Evolutionary conservation across 1,139 yeast genomes (phyloP).

Genomic region (Taphrina wiesneri): DNA sequence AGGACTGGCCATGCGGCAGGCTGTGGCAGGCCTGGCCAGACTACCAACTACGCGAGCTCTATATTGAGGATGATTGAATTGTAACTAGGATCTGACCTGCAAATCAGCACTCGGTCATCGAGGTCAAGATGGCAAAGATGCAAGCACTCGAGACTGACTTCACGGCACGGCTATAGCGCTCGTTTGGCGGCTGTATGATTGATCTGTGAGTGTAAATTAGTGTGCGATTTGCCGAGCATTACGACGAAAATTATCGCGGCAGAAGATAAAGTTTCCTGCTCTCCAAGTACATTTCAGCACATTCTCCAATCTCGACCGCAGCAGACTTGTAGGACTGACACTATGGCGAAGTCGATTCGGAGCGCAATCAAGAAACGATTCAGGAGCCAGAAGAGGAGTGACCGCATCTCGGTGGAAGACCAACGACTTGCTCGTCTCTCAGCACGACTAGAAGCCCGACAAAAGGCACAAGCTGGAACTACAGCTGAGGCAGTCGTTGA

Average conservation of each 20-base stretch:
- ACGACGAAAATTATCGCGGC: neutral
- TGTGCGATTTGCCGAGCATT: neutral
- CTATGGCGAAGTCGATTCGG: conserved; percentile 33
- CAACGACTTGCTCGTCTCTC: conserved; percentile 28
- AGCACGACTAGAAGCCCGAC: conserved; percentile 20
- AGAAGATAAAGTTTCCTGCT: conserved; percentile 4
- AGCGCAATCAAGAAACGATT: conserved; percentile 31
- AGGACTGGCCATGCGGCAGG: conserved; percentile 28
- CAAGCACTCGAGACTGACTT: neutral
- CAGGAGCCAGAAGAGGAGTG: conserved; percentile 25
- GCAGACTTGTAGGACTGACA: neutral
- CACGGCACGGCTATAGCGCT: neutral
- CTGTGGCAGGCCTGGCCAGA: neutral
- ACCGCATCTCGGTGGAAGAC: conserved; percentile 26
- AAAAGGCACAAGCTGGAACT: conserved; percentile 6
- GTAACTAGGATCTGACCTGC: too few relatives aligned
- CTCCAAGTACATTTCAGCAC: neutral
- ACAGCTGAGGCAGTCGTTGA: neutral
- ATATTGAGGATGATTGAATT: too few relatives aligned
- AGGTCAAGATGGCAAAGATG: neutral
- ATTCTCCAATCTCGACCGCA: neutral
- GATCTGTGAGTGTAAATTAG: neutral
- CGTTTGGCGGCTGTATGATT: neutral
- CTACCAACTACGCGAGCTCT: neutral
- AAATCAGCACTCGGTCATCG: too few relatives aligned